Base-by-base conservation (phyloP, 208 protist species). In the Leptomonas seymouri region DNA sequence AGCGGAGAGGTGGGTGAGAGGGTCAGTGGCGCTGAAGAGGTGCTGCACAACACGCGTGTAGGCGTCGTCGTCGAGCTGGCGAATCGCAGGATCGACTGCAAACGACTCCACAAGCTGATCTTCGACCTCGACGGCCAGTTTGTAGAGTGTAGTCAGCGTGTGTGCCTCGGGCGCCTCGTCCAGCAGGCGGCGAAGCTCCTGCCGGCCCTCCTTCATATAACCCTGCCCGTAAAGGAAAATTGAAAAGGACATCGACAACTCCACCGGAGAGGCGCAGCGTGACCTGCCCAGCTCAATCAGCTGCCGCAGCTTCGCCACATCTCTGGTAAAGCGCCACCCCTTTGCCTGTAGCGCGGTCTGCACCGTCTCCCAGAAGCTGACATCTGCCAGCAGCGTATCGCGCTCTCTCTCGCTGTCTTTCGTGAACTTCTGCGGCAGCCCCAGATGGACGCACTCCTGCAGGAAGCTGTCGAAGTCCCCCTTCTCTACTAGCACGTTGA, bases 211-310 rank as follows among this genome's bases (percentile, higher is more conserved):
- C 21, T 20, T 12, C 49, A 91, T 81, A 42, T 78, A 55, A 16
- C 90, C 90, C 54, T 96, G 90, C 27, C 84, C 80, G 34, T 85
- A 81, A 31, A 93, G 67, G 70, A 93, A 96, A 7, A 91, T 51
- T 2, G 76, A 80, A 62, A 85, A 85, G 16, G 88, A 76, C 45
- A 82, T 62, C 0, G 51, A 63, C 31, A 95, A 73, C 50, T 86
- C 78, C 1, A 77, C 55, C 12, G 81, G 71, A 34, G 90, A 93
- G 16, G 85, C 81, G 56, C 78, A 86, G 31, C 86, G 73, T 48
- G 28, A 31, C 54, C 61, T 44, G 39, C 87, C 90, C 2, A 76
- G 30, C 28, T 77, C 66, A 11, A 91, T 48, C 42, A 96, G 69
- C 55, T 76, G 65, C 16, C 76, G 67, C 54, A 96, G 59, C 14